These are phyloP conservation scores for Fusarium xyrophilum DNA, from an alignment of 2,329 filamentous ascomycete genomes.

Conservation along the genomic window DNA sequence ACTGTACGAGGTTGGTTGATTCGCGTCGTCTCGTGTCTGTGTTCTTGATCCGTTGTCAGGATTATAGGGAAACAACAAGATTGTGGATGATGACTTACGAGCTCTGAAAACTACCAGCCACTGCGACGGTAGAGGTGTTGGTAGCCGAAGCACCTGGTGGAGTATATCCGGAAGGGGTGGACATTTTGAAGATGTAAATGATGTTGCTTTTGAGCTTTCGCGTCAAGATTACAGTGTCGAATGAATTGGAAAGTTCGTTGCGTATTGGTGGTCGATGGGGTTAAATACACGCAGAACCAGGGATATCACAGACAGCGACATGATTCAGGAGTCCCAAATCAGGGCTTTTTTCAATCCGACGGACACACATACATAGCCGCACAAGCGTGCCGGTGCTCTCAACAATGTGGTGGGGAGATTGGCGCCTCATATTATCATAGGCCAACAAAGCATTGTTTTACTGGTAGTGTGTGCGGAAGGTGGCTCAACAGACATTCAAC, in stretches of 20 bases:
- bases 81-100: background rate
- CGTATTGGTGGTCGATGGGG: background rate
- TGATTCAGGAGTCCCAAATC: background rate
- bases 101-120: background rate
- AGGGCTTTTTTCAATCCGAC: background rate
- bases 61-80: fast-evolving
- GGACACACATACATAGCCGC: background rate
- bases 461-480: background rate
- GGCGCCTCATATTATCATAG: background rate
- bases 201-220: background rate
- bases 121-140: background rate
- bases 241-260: background rate
- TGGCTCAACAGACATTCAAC: background rate
- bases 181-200: background rate
- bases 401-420: background rate
- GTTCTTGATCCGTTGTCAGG: background rate
- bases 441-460: background rate
- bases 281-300: background rate
- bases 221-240: background rate
- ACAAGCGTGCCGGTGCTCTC: background rate
- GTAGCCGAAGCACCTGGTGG: background rate
- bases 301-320: background rate
- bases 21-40: background rate
- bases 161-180: background rate
- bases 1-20: background rate